Conservation (phyloP, 2,329 filamentous ascomycete species). For the Aspergillus fumigatus region DNA sequence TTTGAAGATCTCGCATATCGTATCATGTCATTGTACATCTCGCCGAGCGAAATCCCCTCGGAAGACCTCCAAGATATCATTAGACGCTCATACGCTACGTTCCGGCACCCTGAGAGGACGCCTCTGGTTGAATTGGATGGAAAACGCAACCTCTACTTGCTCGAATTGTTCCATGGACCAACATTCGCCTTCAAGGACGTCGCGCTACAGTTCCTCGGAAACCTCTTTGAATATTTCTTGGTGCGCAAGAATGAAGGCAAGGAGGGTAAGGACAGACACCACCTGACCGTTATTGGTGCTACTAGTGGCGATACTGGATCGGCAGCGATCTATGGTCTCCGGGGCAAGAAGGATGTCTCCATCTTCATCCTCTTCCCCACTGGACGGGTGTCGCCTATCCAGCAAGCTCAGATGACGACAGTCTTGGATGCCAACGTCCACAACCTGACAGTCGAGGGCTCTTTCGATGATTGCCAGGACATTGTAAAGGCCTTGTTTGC, state of each 20-base stretch:
- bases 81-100: conserved; percentile 79
- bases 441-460: conserved; percentile 83
- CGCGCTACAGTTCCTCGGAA: conserved; percentile 90
- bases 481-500: conserved; percentile 91
- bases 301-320: conserved; percentile 87
- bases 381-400: conserved; percentile 83
- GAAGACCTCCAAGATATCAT: conserved; percentile 80
- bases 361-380: conserved; percentile 94
- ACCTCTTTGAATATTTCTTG: conserved; percentile 61
- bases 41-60: conserved; percentile 72
- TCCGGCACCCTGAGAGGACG: conserved; percentile 72
- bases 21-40: conserved; percentile 85
- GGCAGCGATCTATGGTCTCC: conserved; percentile 89
- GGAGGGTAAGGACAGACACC: conserved; percentile 59
- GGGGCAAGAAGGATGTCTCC: conserved; percentile 94
- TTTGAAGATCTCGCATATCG: conserved; percentile 54
- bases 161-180: conserved; percentile 95
- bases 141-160: conserved; percentile 68
- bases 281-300: conserved; percentile 80
- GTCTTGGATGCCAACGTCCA: conserved; percentile 87
- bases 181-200: conserved; percentile 96
- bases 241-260: conserved; percentile 42
- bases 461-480: conserved; percentile 96
- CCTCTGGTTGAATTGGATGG: conserved; percentile 74
- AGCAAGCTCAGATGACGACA: conserved; percentile 97